phyloP scores from a whole-genome alignment of 192 early-diverging fungal species.

The Powellomyces hirtus region DNA sequence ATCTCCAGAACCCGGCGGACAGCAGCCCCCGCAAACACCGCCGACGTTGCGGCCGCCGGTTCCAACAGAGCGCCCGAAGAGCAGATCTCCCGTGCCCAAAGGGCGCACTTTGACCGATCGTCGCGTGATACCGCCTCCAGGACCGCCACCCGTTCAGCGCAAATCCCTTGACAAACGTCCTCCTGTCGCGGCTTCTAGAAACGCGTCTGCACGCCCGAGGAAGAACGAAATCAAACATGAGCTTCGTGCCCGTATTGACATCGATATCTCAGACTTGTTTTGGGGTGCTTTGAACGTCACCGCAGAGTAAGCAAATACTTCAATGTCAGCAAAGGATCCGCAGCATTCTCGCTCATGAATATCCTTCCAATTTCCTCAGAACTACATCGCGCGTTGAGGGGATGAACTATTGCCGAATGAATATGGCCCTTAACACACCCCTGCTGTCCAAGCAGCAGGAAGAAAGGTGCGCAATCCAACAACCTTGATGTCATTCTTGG shows the following conservation, averaged over 20 bases:
- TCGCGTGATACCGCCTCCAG: neutral
- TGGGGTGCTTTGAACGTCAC: conserved; percentile 16
- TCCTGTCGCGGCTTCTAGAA: neutral
- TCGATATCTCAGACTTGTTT: conserved; percentile 31
- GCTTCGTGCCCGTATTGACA: conserved; percentile 4
- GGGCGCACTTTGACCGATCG: neutral
- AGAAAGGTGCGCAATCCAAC: conserved; percentile 10
- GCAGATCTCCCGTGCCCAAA: too few species aligned
- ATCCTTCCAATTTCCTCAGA: too few species aligned
- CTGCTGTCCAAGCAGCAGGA: conserved; percentile 29
- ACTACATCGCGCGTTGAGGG: conserved; percentile 5
- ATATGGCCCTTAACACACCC: conserved; percentile 15
- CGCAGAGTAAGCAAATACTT: neutral
- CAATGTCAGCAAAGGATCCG: neutral
- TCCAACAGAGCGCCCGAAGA: too few species aligned
- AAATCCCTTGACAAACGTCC: neutral
- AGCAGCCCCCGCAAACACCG: neutral
- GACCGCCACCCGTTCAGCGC: neutral
- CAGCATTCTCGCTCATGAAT: too few species aligned
- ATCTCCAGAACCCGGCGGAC: neutral
- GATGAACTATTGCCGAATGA: neutral
- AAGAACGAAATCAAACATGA: conserved; percentile 28
- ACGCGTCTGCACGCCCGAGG: neutral
- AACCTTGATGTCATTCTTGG: neutral
- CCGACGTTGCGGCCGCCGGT: neutral